Conservation (phyloP, 2,329 filamentous ascomycete species). For the Huntiella omanensis region DNA sequence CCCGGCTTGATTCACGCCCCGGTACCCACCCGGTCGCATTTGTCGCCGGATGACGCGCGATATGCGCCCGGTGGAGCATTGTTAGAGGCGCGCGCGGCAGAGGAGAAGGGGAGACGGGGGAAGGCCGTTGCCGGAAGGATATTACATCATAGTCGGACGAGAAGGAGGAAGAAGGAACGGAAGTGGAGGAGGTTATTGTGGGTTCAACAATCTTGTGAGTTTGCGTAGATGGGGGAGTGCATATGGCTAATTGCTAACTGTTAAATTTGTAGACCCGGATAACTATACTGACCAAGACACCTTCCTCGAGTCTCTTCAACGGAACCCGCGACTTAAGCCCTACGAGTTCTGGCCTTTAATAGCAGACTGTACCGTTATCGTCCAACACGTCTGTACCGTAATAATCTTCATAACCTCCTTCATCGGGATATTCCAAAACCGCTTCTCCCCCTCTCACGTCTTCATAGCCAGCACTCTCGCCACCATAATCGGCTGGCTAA, state of each 20-base stretch:
- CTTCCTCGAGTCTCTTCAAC: conserved; percentile 86
- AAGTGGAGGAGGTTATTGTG: conserved; percentile 92
- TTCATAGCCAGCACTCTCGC: conserved; percentile 68
- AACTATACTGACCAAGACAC: conserved; percentile 97
- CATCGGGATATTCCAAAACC: conserved; percentile 68
- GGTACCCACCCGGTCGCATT: conserved; percentile 35
- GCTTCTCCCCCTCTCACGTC: conserved; percentile 76
- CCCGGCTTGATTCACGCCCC: conserved; percentile 17
- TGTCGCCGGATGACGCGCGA: conserved; percentile 75
- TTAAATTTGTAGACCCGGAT: conserved; percentile 52
- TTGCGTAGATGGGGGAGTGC: neutral
- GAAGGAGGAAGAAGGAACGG: conserved; percentile 48
- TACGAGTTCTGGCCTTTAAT: conserved; percentile 98
- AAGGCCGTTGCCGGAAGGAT: conserved; percentile 24
- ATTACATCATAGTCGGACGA: conserved; percentile 38
- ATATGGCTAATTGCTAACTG: neutral
- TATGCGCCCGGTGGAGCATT: conserved; percentile 33
- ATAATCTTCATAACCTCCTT: conserved; percentile 92
- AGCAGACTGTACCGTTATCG: conserved; percentile 85
- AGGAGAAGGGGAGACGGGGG: neutral
- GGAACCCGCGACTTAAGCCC: conserved; percentile 79
- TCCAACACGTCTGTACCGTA: conserved; percentile 90
- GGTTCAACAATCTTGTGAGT: conserved; percentile 85
- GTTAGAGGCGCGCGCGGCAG: conserved; percentile 6
- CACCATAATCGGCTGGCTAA: conserved; percentile 70